Conservation (phyloP, 345 rosid species). For the Pugionium cornutum region DNA sequence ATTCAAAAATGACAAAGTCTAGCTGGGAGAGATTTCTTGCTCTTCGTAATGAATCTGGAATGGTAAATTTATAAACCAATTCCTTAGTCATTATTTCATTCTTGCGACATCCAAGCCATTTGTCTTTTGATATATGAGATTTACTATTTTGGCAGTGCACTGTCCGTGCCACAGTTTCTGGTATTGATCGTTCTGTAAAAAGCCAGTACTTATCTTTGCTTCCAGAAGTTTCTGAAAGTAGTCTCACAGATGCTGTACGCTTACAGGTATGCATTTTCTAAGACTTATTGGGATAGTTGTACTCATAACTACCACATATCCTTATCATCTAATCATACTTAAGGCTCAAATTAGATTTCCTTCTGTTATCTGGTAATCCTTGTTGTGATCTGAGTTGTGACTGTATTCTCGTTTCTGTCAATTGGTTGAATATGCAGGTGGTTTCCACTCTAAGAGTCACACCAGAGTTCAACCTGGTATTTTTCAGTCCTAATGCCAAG, state of each 20-base stretch:
- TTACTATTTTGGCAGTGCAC: slow-evolving; percentile 59
- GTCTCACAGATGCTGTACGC: slow-evolving; percentile 71
- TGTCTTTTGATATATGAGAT: slow-evolving; percentile 11
- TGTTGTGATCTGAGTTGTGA: background rate
- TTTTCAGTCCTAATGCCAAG: slow-evolving; percentile 77
- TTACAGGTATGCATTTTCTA: slow-evolving; percentile 61
- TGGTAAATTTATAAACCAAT: slow-evolving; percentile 47
- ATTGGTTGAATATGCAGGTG: slow-evolving; percentile 62
- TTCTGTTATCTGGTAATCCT: slow-evolving; percentile 3
- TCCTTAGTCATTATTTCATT: background rate
- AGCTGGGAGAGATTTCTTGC: slow-evolving; percentile 83
- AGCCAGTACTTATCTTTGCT: slow-evolving; percentile 45
- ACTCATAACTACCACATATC: slow-evolving; percentile 8
- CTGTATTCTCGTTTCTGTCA: slow-evolving; percentile 31
- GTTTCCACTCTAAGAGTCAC: slow-evolving; percentile 74
- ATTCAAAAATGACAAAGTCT: slow-evolving; percentile 48
- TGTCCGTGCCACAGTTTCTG: slow-evolving; percentile 71
- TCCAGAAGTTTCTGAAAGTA: slow-evolving; percentile 27
- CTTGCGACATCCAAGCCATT: too few relatives aligned
- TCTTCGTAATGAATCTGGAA: slow-evolving; percentile 77
- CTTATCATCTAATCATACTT: slow-evolving; percentile 2
- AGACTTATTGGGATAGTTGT: slow-evolving; percentile 9
- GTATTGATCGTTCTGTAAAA: slow-evolving; percentile 48
- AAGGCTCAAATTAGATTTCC: background rate
- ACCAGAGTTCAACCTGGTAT: slow-evolving; percentile 80